Evolutionary conservation across 495 filamentous ascomycete species (phyloP), one percentile per base, ranked within the genome.

Genomic region (Penicillium pulvis): DNA sequence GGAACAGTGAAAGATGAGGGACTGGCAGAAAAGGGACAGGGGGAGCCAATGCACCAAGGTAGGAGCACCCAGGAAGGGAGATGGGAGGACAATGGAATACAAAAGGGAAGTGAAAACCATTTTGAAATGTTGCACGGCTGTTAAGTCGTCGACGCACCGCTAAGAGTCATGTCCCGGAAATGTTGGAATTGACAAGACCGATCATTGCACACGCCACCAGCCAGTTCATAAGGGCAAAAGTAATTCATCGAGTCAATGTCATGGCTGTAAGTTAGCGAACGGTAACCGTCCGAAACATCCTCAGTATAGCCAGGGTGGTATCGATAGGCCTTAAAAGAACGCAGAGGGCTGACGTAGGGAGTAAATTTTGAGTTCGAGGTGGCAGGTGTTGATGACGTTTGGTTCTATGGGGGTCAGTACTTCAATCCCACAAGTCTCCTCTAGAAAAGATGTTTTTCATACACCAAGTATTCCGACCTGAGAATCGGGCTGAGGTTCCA

Each of bases 251-350:
- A 75, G 67, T 97, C 83, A 70, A 98, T 93, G 55, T 84, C 85
- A 72, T 93, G 86, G 71, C 91, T 97, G 77, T 93, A 98, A 45
- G 91, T 97, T 81, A 95, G 78, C 60, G 95, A 98, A 71, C 86
- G 87, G 69, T 91, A 87, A 51, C 92, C 93, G 64, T 84, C 86
- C 53, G 86, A 68, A 59, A 94, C 87, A 43, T 85, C 74, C 30
- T 89, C 65, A 53, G 79, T 73, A 74, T 84, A 97, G 33, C 83
- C 78, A 24, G 90, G 89, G 71, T 97, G 91, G 65, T 90, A 95
- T 56, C 94, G 91, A 75, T 90, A 98, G 45, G 90, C 87, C 68
- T 86, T 89, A 73, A 98, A 97, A 55, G 81, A 79, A 59, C 82
- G 85, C 60, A 98, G 74, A 26, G 93, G 90, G 71, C 91, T 96